Percentiles rank a stretch among this genome's conserved stretches.
phyloP scores from a whole-genome alignment of 306 rosid genomes.

The Pyrus bretschneideri region DNA sequence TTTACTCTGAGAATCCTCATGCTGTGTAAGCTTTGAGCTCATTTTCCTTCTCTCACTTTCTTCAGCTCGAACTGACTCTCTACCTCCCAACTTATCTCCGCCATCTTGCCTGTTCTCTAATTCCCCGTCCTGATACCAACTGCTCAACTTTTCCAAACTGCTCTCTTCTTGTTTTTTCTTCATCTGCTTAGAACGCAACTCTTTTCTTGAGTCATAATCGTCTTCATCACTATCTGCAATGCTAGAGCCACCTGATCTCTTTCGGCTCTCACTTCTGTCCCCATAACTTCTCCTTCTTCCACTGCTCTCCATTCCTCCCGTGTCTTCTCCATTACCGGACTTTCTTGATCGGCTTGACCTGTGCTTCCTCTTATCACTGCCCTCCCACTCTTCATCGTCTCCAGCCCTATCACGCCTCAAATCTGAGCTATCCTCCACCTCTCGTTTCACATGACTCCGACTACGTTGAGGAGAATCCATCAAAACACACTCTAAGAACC shows the following conservation, averaged over 20 bases:
- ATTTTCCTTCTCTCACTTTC: constrained; percentile 53
- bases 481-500: background rate
- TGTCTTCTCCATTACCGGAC: constrained; percentile 55
- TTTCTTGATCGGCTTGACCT: constrained; percentile 69
- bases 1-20: constrained; percentile 46
- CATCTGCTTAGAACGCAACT: constrained; percentile 45
- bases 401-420: constrained; percentile 52
- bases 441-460: constrained; percentile 38
- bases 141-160: constrained; percentile 82
- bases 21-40: constrained; percentile 38
- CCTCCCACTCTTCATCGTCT: constrained; percentile 73
- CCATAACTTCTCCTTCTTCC: constrained; percentile 56
- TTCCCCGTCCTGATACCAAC: constrained; percentile 94
- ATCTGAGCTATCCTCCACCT: constrained; percentile 41
- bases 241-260: constrained; percentile 48
- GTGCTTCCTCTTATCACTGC: constrained; percentile 68
- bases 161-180: constrained; percentile 89
- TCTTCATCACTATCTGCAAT: constrained; percentile 63
- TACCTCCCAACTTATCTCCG: constrained; percentile 48
- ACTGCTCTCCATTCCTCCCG: constrained; percentile 49
- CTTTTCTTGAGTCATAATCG: constrained; percentile 66
- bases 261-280: constrained; percentile 50
- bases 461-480: constrained; percentile 59
- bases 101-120: constrained; percentile 54
- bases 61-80: constrained; percentile 31